These are phyloP conservation scores for Hirsutella rhossiliensis DNA, from an alignment of 2,329 filamentous ascomycete species.

Conservation along the genomic window DNA sequence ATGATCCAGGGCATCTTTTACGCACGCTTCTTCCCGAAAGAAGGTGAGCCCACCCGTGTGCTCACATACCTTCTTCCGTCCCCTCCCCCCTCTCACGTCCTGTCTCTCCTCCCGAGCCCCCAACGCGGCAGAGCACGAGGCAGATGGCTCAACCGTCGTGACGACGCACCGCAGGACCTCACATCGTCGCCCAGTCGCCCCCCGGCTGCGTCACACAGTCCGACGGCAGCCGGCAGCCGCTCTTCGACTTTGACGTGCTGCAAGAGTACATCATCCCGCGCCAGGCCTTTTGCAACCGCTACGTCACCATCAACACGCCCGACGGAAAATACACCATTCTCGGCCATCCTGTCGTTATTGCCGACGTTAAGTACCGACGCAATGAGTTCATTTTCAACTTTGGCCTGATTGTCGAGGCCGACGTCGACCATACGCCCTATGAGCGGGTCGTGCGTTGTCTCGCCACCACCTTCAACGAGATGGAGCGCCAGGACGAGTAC, in stretches of 20 bases:
- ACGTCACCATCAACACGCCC: conserved; percentile 66
- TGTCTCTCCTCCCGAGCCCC: background rate
- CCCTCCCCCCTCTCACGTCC: background rate
- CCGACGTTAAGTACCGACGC: conserved; percentile 68
- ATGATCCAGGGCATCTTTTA: conserved; percentile 65
- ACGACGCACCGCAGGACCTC: conserved; percentile 34
- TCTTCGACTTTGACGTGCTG: conserved; percentile 77
- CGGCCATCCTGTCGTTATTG: conserved; percentile 81
- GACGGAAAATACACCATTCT: conserved; percentile 64
- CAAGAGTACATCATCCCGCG: conserved; percentile 90
- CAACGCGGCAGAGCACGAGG: too few species aligned
- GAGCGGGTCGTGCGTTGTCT: conserved; percentile 78
- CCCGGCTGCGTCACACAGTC: conserved; percentile 46
- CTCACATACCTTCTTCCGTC: background rate
- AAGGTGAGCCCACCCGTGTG: conserved; percentile 32
- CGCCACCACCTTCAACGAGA: conserved; percentile 71
- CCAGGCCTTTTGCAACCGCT: conserved; percentile 88
- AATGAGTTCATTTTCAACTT: conserved; percentile 99
- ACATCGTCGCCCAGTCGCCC: conserved; percentile 50
- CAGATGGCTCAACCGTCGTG: background rate
- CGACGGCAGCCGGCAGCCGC: conserved; percentile 33
- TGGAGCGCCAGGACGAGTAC: conserved; percentile 87
- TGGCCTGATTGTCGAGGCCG: conserved; percentile 62
- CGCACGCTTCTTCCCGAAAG: conserved; percentile 53
- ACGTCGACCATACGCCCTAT: conserved; percentile 62